Base-by-base conservation (phyloP, 2,329 filamentous ascomycete species). In the Sodiomyces alkalinus region DNA sequence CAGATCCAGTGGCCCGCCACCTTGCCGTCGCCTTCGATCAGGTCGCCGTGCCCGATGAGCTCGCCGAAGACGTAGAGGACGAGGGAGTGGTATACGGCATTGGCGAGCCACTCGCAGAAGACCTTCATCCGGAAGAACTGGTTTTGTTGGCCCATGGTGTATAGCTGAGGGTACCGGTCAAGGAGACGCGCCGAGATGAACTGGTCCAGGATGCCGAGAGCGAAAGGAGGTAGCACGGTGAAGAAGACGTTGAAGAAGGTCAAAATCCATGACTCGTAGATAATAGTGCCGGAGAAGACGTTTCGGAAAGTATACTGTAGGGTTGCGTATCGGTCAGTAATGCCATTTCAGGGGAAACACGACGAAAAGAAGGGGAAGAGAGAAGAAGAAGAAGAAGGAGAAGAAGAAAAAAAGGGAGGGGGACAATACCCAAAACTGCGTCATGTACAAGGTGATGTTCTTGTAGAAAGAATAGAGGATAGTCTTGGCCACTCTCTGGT, bases 391-490 rank as follows among this genome's bases (percentile, higher is more conserved):
- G 17, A 13, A 32, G 22, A 11, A 20, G 2, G 4, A n/a, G 15
- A 10, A n/a, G 21, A 14, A 19, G 22, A 4, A 10, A 7, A 11
- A 16, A 7, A 4, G 14, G 11, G 15, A 21, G 19, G 11, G 7
- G 14, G 20, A 61, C 76, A 60, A 63, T n/a, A 85, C 80, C 83
- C 92, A 98, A 51, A 98, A 98, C 50, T 98, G 92, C 34, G 92
- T 98, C 80, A 98, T 86, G 58, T 96, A 98, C 36, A 98, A 64
- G 13, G 86, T 79, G 41, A 96, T 94, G 57, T 98, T 98, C 66
- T 98, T 98, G 66, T 98, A 98, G 53, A 96, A 98, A 6, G 90
- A 96, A 57, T 93, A 98, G 37, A 98, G 56, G 44, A 98, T 96
- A 33, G 92, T 85, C 58, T 92, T 93, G 66, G 80, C 87, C 49